Evolutionary conservation across 495 filamentous ascomycete species (phyloP).

Genomic region (Staphylotrichum longicolle): DNA sequence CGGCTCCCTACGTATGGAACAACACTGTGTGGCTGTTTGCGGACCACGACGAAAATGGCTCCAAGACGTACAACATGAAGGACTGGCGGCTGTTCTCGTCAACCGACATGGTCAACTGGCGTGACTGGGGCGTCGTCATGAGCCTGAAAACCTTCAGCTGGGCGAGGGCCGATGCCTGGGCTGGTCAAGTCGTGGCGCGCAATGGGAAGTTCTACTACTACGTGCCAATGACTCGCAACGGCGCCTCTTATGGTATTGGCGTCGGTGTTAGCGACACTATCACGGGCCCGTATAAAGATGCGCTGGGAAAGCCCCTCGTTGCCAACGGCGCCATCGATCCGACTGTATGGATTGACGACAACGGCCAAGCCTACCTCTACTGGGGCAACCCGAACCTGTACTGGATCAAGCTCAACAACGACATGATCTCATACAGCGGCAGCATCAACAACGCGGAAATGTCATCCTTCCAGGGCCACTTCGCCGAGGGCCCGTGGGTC

Average conservation of each 20-base stretch:
- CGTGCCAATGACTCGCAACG: not conserved
- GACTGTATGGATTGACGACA: not conserved
- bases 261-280: not conserved
- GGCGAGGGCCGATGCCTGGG: slow-evolving; percentile 1
- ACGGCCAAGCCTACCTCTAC: slow-evolving; percentile 2
- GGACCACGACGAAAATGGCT: not conserved
- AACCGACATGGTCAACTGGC: slow-evolving; percentile 2
- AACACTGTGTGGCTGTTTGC: not conserved
- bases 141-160: not conserved
- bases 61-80: not conserved
- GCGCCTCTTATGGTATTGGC: not conserved
- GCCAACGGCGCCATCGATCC: not conserved
- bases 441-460: not conserved
- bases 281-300: not conserved
- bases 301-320: not conserved
- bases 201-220: slow-evolving; percentile 1
- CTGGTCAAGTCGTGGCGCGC: not conserved
- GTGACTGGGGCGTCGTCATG: not conserved
- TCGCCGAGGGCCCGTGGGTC: not conserved
- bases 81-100: slow-evolving; percentile 2
- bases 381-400: not conserved
- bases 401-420: not conserved
- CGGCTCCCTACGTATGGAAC: slow-evolving; percentile 1
- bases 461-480: not conserved
- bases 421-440: slow-evolving; percentile 1